These are phyloP conservation scores for Hibiscus mutabilis DNA, from an alignment of 345 rosid genomes.

Conservation along the genomic window DNA sequence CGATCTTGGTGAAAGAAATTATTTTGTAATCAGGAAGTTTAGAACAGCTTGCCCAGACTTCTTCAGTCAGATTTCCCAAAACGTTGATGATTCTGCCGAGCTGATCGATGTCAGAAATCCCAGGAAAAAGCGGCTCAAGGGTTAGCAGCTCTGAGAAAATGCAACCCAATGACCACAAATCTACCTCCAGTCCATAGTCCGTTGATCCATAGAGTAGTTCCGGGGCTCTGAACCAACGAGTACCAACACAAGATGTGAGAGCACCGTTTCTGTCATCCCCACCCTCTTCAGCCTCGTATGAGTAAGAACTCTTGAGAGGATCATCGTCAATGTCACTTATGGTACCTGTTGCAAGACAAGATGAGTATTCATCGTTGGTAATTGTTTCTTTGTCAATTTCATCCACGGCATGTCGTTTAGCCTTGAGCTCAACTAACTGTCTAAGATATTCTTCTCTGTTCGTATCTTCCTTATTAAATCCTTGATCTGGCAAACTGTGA, in stretches of 20 bases:
- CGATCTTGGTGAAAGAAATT: slow-evolving; percentile 70
- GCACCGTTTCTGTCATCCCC: slow-evolving; percentile 39
- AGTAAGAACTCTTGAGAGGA: slow-evolving; percentile 41
- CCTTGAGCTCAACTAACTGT: slow-evolving; percentile 48
- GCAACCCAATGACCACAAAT: slow-evolving; percentile 91
- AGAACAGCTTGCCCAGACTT: slow-evolving; percentile 66
- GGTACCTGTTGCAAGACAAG: slow-evolving; percentile 86
- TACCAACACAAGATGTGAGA: slow-evolving; percentile 88
- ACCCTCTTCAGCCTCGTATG: slow-evolving; percentile 50
- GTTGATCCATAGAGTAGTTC: slow-evolving; percentile 89
- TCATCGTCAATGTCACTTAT: slow-evolving; percentile 71
- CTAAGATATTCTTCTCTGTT: slow-evolving; percentile 48
- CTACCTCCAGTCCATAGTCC: slow-evolving; percentile 70
- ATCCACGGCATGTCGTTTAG: slow-evolving; percentile 30
- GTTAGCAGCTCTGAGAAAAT: slow-evolving; percentile 74
- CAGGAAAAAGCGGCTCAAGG: slow-evolving; percentile 79
- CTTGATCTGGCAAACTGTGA: slow-evolving; percentile 14
- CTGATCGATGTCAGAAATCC: slow-evolving; percentile 87
- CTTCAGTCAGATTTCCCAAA: slow-evolving; percentile 72
- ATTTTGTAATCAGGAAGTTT: slow-evolving; percentile 75
- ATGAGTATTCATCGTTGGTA: slow-evolving; percentile 51
- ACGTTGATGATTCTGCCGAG: slow-evolving; percentile 56
- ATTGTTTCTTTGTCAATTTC: slow-evolving; percentile 59
- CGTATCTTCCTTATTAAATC: slow-evolving; percentile 13
- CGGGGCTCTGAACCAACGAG: slow-evolving; percentile 96